Evolutionary conservation across 208 protist species (phyloP).

Genomic region (Blastocrithidia nonstop): DNA sequence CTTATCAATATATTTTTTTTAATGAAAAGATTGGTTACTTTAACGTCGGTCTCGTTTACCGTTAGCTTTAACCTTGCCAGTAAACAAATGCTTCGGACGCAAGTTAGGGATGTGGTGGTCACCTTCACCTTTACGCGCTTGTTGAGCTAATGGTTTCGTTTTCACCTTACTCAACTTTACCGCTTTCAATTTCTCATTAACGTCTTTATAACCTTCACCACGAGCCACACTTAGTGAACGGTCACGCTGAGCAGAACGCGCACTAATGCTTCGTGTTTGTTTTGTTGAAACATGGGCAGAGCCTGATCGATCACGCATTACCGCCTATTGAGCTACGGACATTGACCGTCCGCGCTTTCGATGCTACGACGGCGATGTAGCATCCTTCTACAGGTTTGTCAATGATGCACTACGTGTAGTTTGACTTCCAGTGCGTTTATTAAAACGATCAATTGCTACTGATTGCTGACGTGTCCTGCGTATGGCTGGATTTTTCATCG

Average conservation of each 20-base stretch:
- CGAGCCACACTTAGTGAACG: conserved; percentile 64
- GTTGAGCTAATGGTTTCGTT: conserved; percentile 32
- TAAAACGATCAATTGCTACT: conserved; percentile 68
- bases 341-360: conserved; percentile 61
- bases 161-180: conserved; percentile 83
- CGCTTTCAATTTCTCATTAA: conserved; percentile 81
- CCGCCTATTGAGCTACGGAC: conserved; percentile 68
- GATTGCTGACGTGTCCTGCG: conserved; percentile 63
- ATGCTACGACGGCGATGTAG: conserved; percentile 5
- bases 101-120: conserved; percentile 89
- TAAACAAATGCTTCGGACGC: conserved; percentile 96
- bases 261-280: conserved; percentile 63
- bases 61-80: conserved; percentile 94
- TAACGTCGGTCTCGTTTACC: conserved; percentile 72
- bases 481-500: conserved; percentile 82
- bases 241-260: conserved; percentile 40
- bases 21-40: too few relatives aligned
- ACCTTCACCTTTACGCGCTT: conserved; percentile 86
- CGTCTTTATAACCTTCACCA: conserved; percentile 73
- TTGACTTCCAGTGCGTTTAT: conserved; percentile 74
- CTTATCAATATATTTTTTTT: too few relatives aligned
- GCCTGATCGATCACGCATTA: conserved; percentile 59
- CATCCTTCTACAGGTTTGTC: conserved; percentile 13
- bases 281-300: conserved; percentile 72
- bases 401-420: conserved; percentile 20